phyloP scores from a whole-genome alignment of 2,329 filamentous ascomycete species.

The Verticillium zaregamsianum region DNA sequence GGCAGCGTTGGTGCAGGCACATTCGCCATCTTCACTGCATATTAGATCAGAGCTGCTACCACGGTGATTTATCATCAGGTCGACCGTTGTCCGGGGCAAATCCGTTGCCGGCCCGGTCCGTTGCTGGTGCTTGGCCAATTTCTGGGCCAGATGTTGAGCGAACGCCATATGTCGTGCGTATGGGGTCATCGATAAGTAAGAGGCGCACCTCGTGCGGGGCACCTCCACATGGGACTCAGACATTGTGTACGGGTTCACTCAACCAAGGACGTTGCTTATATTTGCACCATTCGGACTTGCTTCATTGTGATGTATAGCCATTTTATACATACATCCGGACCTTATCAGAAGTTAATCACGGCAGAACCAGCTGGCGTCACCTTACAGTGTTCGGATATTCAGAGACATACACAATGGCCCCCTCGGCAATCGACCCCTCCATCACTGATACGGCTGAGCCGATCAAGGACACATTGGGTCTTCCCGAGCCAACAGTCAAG shows the following conservation, averaged over 20 bases:
- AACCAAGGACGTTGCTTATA: background rate
- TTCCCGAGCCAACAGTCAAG: conserved; percentile 53
- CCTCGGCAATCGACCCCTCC: conserved; percentile 54
- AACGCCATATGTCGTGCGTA: background rate
- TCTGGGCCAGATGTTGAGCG: background rate
- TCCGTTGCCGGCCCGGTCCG: background rate
- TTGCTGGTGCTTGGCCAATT: background rate
- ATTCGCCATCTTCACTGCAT: background rate
- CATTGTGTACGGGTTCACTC: background rate
- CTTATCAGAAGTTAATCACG: background rate
- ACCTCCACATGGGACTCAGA: background rate
- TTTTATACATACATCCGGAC: no score
- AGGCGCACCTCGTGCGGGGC: background rate
- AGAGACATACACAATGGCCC: conserved; percentile 32
- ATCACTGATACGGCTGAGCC: conserved; percentile 62
- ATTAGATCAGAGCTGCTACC: background rate
- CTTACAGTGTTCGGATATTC: no score
- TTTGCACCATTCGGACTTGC: background rate
- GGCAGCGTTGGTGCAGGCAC: background rate
- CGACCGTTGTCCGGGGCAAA: background rate
- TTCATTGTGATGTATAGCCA: background rate
- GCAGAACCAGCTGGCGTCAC: background rate
- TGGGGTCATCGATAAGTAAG: background rate
- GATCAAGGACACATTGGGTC: conserved; percentile 58
- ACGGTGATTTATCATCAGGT: background rate